Percentiles rank a stretch among this genome's conserved stretches.
These are phyloP conservation scores for Suhomyces pyralidae DNA, from an alignment of 805 yeast genomes.

Conservation along the genomic window DNA sequence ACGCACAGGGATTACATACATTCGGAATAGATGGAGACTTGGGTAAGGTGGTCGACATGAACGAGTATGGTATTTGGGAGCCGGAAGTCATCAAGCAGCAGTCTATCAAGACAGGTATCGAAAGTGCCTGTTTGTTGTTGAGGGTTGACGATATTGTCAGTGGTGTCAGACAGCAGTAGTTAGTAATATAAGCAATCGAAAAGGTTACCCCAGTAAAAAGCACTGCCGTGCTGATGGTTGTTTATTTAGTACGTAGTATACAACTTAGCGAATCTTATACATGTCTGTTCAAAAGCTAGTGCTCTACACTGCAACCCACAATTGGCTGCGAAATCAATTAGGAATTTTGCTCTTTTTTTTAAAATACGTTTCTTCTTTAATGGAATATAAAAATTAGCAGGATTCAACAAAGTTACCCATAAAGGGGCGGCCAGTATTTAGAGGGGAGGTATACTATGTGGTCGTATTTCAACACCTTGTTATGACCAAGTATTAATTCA, in stretches of 20 bases:
- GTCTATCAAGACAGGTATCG: constrained; percentile 95
- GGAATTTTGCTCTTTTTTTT: neutral
- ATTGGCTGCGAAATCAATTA: neutral
- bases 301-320: too few species aligned
- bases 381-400: too few species aligned
- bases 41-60: constrained; percentile 95
- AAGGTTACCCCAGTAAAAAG: neutral
- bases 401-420: too few species aligned
- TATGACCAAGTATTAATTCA: too few species aligned
- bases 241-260: neutral
- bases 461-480: too few species aligned
- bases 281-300: too few species aligned
- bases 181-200: constrained; percentile 7
- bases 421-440: too few species aligned
- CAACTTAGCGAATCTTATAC: too few species aligned
- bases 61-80: constrained; percentile 96
- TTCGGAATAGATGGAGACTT: constrained; percentile 93
- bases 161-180: constrained; percentile 68
- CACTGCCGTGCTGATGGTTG: neutral
- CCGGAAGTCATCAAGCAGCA: constrained; percentile 98
- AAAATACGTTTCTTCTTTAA: neutral
- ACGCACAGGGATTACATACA: constrained; percentile 82
- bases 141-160: constrained; percentile 98
- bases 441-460: too few species aligned
- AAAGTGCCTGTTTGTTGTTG: constrained; percentile 88